Conservation (phyloP, 441 rosid species). For the Populus hybrid region DNA sequence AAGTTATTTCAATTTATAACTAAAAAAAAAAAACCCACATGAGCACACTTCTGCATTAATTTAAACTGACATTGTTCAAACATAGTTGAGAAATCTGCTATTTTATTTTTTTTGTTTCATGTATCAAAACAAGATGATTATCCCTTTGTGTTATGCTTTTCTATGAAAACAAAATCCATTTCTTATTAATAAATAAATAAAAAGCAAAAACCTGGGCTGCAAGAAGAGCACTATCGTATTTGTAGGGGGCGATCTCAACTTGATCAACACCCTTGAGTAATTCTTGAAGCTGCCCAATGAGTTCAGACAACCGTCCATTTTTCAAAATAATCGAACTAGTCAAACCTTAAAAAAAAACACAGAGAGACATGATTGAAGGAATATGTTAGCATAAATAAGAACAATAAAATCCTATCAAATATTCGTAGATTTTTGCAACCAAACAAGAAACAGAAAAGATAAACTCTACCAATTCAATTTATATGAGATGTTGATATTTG, state of each 20-base stretch:
- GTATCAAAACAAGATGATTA: background rate
- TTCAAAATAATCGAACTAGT: no score
- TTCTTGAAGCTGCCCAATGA: slow-evolving; percentile 80
- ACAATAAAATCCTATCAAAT: background rate
- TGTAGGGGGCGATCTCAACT: slow-evolving; percentile 48
- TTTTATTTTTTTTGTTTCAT: background rate
- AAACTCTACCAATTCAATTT: background rate
- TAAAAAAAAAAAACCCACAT: background rate
- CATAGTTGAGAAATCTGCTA: background rate
- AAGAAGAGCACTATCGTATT: slow-evolving; percentile 54
- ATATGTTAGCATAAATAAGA: slow-evolving; percentile 1
- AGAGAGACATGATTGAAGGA: background rate
- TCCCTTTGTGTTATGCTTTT: background rate
- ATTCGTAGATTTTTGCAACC: no score
- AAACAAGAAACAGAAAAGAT: background rate
- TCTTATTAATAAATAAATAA: background rate
- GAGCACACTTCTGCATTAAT: background rate
- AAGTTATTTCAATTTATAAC: background rate
- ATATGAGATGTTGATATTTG: background rate
- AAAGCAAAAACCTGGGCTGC: slow-evolving; percentile 64
- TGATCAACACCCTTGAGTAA: slow-evolving; percentile 69
- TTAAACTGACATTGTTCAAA: background rate
- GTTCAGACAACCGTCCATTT: slow-evolving; percentile 71
- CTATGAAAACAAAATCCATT: background rate
- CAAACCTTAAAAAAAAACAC: slow-evolving; percentile 42